Base-by-base conservation (phyloP, 257 asterid species). In the Coffea canephora region DNA sequence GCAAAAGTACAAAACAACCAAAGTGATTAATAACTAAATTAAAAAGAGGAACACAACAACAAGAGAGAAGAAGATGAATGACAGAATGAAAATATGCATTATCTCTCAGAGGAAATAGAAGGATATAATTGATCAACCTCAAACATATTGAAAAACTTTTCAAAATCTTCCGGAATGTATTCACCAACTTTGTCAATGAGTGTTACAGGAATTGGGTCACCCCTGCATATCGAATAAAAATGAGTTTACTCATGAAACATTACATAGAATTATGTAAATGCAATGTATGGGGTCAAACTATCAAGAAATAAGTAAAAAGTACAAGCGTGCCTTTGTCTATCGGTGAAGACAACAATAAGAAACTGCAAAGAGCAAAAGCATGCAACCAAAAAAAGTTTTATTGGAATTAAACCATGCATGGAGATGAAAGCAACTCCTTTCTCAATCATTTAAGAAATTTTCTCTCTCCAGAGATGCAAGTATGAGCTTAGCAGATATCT, bases 161-260 rank as follows among this genome's bases (percentile, higher is more conserved):
- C 83, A 16, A 91, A 80, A 91, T 93, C 93, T 18, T 64, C 85
- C 68, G 99, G 98, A 79, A 94, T 61, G 87, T 96, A 96, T 41
- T 90, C 95, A 31, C 89, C 85, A 55, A 96, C 96, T 87, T 87
- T 96, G 81, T 94, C 91, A 70, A 92, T 89, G 89, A 96, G 92
- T 67, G 78, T 85, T 77, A 78, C 41, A 54, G 98, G 97, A 87
- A 96, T 91, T 65, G 97, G 97, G 84, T 92, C 94, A 41, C 98
- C 99, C 98, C 99, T 96, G 88, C 81, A 83, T 79, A 82, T 81
- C 36, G 75, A 66, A 82, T 84, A 61, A 83, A 49, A 49, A 73
- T 54, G n/a, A 75, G 80, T 31, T 68, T 25, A 75, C 59, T 82
- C 62, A 78, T 74, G 8, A 9, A 46, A 79, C 85, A 71, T 69